Percentiles rank a stretch among this genome's conserved stretches.
phyloP scores from a whole-genome alignment of 495 filamentous ascomycete genomes.

The Tuber melanosporum region DNA sequence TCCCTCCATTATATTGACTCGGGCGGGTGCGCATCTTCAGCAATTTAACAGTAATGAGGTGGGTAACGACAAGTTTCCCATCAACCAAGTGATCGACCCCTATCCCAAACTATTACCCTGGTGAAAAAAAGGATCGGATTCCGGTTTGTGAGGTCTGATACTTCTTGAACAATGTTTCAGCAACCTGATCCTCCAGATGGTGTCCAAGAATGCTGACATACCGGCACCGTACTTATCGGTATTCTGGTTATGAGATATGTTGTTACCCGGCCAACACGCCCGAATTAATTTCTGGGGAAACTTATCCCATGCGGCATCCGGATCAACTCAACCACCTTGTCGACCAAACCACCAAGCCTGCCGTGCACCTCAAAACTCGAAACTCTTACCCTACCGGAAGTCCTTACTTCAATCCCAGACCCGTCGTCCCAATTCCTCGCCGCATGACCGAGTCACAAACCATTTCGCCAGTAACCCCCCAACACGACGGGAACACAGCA shows the following conservation, averaged over 20 bases:
- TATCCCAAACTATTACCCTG: background rate
- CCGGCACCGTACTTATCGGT: background rate
- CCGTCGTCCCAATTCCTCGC: background rate
- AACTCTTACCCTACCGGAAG: background rate
- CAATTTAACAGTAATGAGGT: background rate
- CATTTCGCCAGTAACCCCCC: background rate
- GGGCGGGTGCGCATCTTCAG: background rate
- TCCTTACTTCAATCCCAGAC: background rate
- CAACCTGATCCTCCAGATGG: background rate
- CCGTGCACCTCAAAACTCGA: background rate
- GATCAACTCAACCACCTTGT: background rate
- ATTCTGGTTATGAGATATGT: background rate
- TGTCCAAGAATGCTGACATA: background rate
- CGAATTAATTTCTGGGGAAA: background rate
- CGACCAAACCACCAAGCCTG: background rate
- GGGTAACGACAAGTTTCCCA: background rate
- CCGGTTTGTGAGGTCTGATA: background rate
- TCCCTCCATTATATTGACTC: background rate
- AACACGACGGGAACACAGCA: background rate
- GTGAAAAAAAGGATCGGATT: background rate
- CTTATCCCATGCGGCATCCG: background rate
- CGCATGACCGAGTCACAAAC: slow-evolving; percentile 1
- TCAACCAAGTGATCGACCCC: background rate
- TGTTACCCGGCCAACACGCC: background rate
- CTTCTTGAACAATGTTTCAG: background rate